phyloP scores from a whole-genome alignment of 441 rosid genomes.

The Adansonia gregorii region DNA sequence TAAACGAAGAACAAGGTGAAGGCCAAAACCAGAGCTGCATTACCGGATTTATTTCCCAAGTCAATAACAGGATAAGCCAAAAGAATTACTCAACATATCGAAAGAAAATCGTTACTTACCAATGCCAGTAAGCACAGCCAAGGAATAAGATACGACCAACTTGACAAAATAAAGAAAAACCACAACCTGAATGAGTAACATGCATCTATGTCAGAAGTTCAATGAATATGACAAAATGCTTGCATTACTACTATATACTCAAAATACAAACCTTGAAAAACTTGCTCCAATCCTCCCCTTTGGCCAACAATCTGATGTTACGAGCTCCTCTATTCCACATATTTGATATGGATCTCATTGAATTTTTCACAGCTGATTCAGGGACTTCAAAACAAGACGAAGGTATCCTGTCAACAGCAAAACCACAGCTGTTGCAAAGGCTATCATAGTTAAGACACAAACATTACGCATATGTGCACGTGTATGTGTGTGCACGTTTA shows the following conservation, averaged over 20 bases:
- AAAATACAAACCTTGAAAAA: slow-evolving; percentile 62
- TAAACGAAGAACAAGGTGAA: slow-evolving; percentile 80
- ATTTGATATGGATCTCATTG: slow-evolving; percentile 43
- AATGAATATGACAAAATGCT: slow-evolving; percentile 4
- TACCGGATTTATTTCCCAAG: background rate
- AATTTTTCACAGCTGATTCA: slow-evolving; percentile 50
- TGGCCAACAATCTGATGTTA: slow-evolving; percentile 47
- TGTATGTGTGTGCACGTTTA: background rate
- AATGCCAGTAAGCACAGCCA: slow-evolving; percentile 45
- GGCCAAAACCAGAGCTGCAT: slow-evolving; percentile 65
- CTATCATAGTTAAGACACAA: slow-evolving; percentile 8
- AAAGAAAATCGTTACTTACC: slow-evolving; percentile 47
- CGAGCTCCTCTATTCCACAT: slow-evolving; percentile 62
- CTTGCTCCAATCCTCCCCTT: slow-evolving; percentile 68
- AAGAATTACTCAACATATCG: background rate
- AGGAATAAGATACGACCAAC: slow-evolving; percentile 43
- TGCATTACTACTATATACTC: slow-evolving; percentile 3
- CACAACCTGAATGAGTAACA: slow-evolving; percentile 47
- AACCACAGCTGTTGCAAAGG: slow-evolving; percentile 54
- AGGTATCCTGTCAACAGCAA: slow-evolving; percentile 49
- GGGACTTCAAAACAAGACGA: slow-evolving; percentile 63
- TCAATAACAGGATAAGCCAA: background rate
- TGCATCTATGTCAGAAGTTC: background rate
- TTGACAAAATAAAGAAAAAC: slow-evolving; percentile 51
- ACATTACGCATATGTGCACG: background rate